Conservation (phyloP, 345 rosid species). For the Conringia planisiliqua region DNA sequence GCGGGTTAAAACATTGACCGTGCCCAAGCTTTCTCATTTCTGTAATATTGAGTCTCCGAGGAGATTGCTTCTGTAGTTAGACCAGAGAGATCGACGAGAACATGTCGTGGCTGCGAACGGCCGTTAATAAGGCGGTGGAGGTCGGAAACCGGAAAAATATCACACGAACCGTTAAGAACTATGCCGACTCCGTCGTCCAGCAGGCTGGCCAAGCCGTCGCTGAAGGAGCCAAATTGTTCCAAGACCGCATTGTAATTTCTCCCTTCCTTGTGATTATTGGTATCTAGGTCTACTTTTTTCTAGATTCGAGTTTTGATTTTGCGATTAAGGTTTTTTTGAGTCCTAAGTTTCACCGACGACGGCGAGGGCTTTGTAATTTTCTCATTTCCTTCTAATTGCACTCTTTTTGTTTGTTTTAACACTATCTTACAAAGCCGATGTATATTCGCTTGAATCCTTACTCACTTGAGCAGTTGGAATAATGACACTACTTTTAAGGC, state of each 20-base stretch:
- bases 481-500: background rate
- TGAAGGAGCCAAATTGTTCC: conserved; percentile 93
- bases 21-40: background rate
- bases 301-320: conserved; percentile 3
- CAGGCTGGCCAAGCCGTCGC: conserved; percentile 97
- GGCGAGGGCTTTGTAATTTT: no score
- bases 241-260: conserved; percentile 79
- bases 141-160: conserved; percentile 90
- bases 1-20: conserved; percentile 20
- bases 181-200: conserved; percentile 92
- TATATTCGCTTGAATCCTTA: background rate
- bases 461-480: background rate
- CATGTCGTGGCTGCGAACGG: conserved; percentile 88
- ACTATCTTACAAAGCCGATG: background rate
- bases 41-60: no score
- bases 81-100: conserved; percentile 12
- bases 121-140: conserved; percentile 94
- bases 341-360: background rate
- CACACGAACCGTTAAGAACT: conserved; percentile 81
- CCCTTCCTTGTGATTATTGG: background rate
- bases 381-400: no score
- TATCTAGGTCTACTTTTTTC: background rate
- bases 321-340: background rate
- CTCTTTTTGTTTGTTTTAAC: no score
- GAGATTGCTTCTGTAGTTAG: background rate